phyloP scores from a whole-genome alignment of 495 filamentous ascomycete species.

The Hyaloscypha finlandica region DNA sequence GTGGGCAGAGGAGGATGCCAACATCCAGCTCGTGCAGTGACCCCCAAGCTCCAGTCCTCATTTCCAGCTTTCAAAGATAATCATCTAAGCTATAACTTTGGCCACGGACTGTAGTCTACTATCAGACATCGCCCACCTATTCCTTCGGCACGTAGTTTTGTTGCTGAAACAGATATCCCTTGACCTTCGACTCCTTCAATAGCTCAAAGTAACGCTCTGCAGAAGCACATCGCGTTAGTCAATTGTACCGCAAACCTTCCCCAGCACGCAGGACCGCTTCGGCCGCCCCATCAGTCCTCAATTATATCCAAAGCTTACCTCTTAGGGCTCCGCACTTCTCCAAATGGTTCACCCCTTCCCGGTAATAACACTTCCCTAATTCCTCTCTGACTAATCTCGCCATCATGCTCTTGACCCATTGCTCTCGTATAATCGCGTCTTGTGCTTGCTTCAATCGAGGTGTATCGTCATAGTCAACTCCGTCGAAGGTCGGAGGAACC shows the following conservation, averaged over 20 bases:
- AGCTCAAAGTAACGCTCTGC: conserved; percentile 92
- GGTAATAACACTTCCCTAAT: conserved; percentile 90
- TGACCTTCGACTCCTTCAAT: conserved; percentile 78
- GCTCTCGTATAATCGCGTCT: conserved; percentile 91
- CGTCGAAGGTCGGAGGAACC: conserved; percentile 92
- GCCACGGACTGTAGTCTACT: too few species aligned
- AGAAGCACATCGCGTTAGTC: background rate
- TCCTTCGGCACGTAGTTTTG: conserved; percentile 74
- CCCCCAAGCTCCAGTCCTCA: too few species aligned
- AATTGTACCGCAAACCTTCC: conserved; percentile 2
- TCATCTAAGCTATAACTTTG: too few species aligned
- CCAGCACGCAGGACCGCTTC: background rate
- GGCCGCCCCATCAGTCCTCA: background rate
- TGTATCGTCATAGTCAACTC: conserved; percentile 95
- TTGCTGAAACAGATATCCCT: conserved; percentile 89
- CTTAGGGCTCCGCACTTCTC: conserved; percentile 93
- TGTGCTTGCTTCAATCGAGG: conserved; percentile 87
- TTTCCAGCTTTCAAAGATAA: too few species aligned
- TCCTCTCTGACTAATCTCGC: conserved; percentile 89
- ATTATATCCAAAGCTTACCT: conserved; percentile 60
- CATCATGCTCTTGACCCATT: conserved; percentile 99
- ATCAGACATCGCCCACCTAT: background rate
- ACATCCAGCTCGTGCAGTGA: too few species aligned
- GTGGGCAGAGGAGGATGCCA: too few species aligned
- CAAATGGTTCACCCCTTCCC: conserved; percentile 94